Evolutionary conservation across 148 eudicot species (phyloP).

Genomic region (Amaranthus hypochondriacus): DNA sequence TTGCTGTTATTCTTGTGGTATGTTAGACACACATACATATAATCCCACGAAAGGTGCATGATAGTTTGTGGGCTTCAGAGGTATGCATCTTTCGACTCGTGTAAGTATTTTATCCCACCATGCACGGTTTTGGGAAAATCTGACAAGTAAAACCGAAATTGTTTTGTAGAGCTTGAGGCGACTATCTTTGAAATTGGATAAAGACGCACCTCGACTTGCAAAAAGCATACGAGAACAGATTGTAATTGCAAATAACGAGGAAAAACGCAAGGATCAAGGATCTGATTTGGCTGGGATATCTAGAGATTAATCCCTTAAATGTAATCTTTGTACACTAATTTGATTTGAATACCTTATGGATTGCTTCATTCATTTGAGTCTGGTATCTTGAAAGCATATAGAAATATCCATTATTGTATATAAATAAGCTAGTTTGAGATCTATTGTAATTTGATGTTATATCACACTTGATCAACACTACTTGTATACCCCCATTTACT

Average conservation of each 20-base stretch:
- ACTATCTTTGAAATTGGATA: conserved; percentile 50
- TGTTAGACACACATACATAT: conserved; percentile 88
- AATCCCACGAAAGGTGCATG: conserved; percentile 78
- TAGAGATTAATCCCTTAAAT: conserved; percentile 8
- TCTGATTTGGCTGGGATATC: conserved; percentile 33
- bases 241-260: conserved; percentile 20
- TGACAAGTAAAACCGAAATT: background rate
- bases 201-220: conserved; percentile 53
- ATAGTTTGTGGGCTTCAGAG: conserved; percentile 91
- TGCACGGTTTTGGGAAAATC: background rate
- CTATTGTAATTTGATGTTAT: background rate
- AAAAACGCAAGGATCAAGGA: conserved; percentile 43
- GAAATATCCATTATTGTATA: conserved; percentile 6
- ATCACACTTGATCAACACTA: background rate
- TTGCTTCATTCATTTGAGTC: background rate
- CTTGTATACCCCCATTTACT: no score
- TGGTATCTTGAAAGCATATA: conserved; percentile 5
- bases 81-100: conserved; percentile 32
- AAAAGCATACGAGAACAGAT: conserved; percentile 56
- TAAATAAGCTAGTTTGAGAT: background rate
- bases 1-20: conserved; percentile 8
- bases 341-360: no score
- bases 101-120: background rate
- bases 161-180: conserved; percentile 62
- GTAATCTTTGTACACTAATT: conserved; percentile 20